Evolutionary conservation across 495 filamentous ascomycete genomes (phyloP).

Genomic region (Chaetomium tenue): DNA sequence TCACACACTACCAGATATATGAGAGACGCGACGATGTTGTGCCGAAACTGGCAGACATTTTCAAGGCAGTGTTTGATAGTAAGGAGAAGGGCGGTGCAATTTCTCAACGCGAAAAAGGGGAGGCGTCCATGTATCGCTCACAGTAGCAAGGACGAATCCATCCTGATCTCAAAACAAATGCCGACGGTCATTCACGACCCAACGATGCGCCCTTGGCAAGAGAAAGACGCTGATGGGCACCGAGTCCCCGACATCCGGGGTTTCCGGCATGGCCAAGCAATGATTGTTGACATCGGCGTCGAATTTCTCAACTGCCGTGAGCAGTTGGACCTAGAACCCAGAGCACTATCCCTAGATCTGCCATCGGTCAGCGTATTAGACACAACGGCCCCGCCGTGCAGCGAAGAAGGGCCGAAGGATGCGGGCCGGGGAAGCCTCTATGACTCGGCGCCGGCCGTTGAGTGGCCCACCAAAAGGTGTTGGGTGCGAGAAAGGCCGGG

Average conservation of each 20-base stretch:
- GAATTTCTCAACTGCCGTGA: background rate
- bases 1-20: conserved; percentile 65
- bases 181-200: background rate
- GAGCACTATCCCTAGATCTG: background rate
- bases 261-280: background rate
- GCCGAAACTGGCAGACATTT: conserved; percentile 47
- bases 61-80: conserved; percentile 42
- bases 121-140: conserved; percentile 30
- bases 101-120: conserved; percentile 6
- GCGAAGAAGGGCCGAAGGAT: conserved; percentile 16
- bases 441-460: conserved; percentile 1
- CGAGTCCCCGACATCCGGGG: too few relatives aligned
- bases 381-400: background rate
- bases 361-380: background rate
- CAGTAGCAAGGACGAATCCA: background rate
- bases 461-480: background rate
- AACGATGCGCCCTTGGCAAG: background rate
- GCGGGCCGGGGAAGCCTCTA: conserved; percentile 4
- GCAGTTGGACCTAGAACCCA: background rate
- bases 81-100: conserved; percentile 18
- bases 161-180: background rate
- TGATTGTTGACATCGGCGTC: background rate
- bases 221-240: background rate
- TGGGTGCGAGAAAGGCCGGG: background rate
- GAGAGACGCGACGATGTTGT: conserved; percentile 49